phyloP scores from a whole-genome alignment of 2,329 filamentous ascomycete genomes.

The Aspergillus japonicus region DNA sequence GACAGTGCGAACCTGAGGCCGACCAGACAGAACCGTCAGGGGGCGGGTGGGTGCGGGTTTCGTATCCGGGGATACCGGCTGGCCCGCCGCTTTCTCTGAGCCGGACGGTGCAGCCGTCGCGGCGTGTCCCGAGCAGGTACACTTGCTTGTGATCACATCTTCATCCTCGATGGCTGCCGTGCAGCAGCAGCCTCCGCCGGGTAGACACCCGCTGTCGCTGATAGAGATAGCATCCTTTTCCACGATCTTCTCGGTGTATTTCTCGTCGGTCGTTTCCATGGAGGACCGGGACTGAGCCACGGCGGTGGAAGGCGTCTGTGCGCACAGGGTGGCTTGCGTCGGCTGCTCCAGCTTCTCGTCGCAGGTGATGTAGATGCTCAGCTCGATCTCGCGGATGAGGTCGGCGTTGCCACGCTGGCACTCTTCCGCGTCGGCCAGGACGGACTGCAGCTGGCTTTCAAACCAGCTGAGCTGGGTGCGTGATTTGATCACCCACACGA shows the following conservation, averaged over 20 bases:
- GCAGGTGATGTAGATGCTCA: slow-evolving; percentile 57
- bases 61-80: neutral
- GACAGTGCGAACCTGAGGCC: slow-evolving; percentile 53
- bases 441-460: slow-evolving; percentile 48
- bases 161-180: slow-evolving; percentile 49
- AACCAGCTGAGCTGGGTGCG: slow-evolving; percentile 55
- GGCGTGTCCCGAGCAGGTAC: slow-evolving; percentile 38
- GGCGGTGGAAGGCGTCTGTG: slow-evolving; percentile 20
- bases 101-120: neutral
- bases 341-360: slow-evolving; percentile 45
- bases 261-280: neutral
- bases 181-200: slow-evolving; percentile 49
- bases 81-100: neutral
- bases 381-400: slow-evolving; percentile 47
- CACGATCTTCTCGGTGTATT: slow-evolving; percentile 10
- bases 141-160: slow-evolving; percentile 36
- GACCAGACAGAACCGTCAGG: slow-evolving; percentile 46
- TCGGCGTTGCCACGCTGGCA: slow-evolving; percentile 31
- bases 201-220: slow-evolving; percentile 23
- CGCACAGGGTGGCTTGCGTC: slow-evolving; percentile 2
- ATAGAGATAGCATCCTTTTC: slow-evolving; percentile 28
- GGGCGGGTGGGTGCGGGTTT: neutral
- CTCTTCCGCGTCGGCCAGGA: slow-evolving; percentile 44
- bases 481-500: slow-evolving; percentile 61
- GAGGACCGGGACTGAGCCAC: neutral